phyloP scores from a whole-genome alignment of 208 protist species.

The Acanthamoeba lenticulata region DNA sequence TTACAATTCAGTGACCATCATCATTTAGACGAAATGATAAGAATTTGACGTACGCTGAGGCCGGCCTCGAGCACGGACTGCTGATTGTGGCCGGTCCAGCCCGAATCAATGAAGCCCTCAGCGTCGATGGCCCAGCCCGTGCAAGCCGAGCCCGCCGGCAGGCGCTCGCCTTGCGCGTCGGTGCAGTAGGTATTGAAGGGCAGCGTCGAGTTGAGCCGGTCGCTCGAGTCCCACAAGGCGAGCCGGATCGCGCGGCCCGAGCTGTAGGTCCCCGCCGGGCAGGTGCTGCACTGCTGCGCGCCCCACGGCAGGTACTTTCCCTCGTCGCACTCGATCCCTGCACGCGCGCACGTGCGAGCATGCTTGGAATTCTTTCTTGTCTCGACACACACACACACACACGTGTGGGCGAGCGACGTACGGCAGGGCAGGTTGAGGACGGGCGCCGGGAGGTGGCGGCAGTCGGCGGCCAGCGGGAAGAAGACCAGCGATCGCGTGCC shows the following conservation, averaged over 20 bases:
- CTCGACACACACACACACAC: no score
- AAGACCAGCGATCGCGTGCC: neutral
- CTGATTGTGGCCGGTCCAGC: neutral
- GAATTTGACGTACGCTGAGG: neutral
- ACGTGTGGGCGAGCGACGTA: no score
- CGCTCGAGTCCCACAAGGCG: neutral
- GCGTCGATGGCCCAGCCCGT: neutral
- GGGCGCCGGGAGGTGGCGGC: neutral
- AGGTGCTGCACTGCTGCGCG: neutral
- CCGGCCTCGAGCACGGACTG: neutral
- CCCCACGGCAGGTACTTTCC: conserved; percentile 29
- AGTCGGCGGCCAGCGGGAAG: neutral
- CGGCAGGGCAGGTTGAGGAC: neutral
- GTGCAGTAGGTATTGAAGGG: conserved; percentile 23
- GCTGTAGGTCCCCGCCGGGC: conserved; percentile 4
- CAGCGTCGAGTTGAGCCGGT: neutral
- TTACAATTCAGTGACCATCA: no score
- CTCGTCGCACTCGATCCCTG: neutral
- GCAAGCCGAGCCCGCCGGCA: neutral
- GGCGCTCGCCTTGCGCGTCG: neutral
- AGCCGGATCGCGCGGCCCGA: neutral
- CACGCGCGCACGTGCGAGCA: no score
- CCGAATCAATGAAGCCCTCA: conserved; percentile 22
- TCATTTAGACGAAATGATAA: neutral
- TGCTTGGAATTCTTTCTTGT: no score